Conservation (phyloP, 441 rosid genomes). For the Populus hybrid region DNA sequence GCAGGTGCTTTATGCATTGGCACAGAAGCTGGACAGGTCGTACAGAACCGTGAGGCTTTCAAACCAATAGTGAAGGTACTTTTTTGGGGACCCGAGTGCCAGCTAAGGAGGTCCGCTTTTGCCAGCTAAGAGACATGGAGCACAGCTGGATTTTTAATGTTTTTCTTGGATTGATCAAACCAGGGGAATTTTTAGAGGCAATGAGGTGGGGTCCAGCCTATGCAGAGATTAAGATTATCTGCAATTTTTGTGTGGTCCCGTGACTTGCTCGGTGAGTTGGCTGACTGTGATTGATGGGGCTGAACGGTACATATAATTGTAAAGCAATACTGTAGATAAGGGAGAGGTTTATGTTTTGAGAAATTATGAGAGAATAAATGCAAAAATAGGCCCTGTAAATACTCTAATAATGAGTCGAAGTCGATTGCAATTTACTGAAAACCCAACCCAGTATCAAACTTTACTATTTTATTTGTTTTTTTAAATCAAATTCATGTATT, state of each 20-base stretch:
- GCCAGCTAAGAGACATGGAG: constrained; percentile 19
- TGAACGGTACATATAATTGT: background rate
- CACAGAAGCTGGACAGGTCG: constrained; percentile 46
- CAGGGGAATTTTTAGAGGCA: background rate
- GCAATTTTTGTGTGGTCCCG: background rate
- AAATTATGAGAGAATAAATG: background rate
- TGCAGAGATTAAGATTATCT: background rate
- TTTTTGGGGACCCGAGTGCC: background rate
- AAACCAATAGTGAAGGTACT: constrained; percentile 18
- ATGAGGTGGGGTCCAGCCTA: background rate
- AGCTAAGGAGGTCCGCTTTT: background rate
- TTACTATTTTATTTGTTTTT: background rate
- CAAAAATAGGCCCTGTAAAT: background rate
- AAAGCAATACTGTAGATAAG: background rate
- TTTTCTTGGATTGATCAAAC: background rate
- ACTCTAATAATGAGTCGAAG: background rate
- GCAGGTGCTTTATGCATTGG: constrained; percentile 57
- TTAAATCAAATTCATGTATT: background rate
- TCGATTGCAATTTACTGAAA: background rate
- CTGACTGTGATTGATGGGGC: constrained; percentile 2
- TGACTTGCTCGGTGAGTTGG: constrained; percentile 7
- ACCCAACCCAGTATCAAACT: background rate
- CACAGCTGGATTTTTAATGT: constrained; percentile 42
- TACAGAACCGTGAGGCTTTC: constrained; percentile 35
- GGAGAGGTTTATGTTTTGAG: background rate